Base-by-base conservation (phyloP, 2,329 filamentous ascomycete genomes). In the Talaromyces sp. region DNA sequence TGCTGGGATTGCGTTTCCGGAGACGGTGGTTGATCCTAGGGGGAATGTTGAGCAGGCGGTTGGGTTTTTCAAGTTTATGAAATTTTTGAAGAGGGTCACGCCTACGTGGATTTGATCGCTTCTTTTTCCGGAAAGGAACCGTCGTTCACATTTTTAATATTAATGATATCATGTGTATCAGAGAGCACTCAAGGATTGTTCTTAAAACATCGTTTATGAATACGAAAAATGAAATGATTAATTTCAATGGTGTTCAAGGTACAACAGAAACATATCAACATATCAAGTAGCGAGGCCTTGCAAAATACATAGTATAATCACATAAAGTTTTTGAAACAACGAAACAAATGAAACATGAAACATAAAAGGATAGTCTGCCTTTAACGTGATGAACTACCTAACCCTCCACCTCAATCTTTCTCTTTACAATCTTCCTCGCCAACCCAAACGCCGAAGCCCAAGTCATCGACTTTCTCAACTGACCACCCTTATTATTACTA, bases 41-140 rank as follows among this genome's bases (percentile, higher is more conserved):
- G 86, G 86, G 0, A 88, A 88, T 72, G 83, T 86, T 8, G 86
- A 89, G 74, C 80, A 83, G 70, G 85, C 85, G 0, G 87, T 89
- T 60, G 87, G 87, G 0, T 83, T 89, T 71, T 87, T 81, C 71
- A 89, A 89, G 75, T 89, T 89, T 68, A 88, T 89, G 86, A 86
- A 82, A 56, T 88, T 84, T 69, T 73, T 87, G 62, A 84, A 85
- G 74, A 81, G 79, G 66, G 85, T 86, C 4, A 77, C 80, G 22
- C 84, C 84, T 16, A 73, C 77, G 19, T 88, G 86, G 86, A 35
- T 62, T 19, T 66, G 39, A 66, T 27, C 14, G 57, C 50, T 61
- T 13, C 1, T 37, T 13, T 13, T 37, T 10, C 11, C 9, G 27
- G 4, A 31, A 8, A 31, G 27, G 4, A 1, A 37, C 7, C 13